These are phyloP conservation scores for Boletus fagicola DNA, from an alignment of 768 basidiomycete species.

Conservation along the genomic window DNA sequence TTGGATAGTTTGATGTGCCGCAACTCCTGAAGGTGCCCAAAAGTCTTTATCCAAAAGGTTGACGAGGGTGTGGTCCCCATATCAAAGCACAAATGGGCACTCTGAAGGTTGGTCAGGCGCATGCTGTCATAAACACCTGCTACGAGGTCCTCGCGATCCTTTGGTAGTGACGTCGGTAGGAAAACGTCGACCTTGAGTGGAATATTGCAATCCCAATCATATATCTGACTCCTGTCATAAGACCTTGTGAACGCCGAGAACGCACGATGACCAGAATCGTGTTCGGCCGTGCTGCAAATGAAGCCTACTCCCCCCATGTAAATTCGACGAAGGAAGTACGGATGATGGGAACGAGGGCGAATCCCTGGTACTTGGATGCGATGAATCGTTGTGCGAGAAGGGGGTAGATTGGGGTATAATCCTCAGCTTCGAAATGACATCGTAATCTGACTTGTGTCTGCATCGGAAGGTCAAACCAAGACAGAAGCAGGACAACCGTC, in stretches of 20 bases:
- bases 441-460: conserved; percentile 19
- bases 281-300: conserved; percentile 15
- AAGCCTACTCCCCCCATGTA: conserved; percentile 13
- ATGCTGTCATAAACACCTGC: conserved; percentile 13
- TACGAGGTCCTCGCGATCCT: conserved; percentile 14
- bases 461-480: conserved; percentile 9
- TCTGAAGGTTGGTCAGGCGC: conserved; percentile 11
- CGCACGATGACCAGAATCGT: conserved; percentile 7
- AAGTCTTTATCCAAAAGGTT: conserved; percentile 17
- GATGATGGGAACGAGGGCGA: conserved; percentile 6
- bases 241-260: conserved; percentile 8
- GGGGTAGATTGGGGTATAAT: conserved; percentile 11
- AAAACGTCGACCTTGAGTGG: conserved; percentile 19
- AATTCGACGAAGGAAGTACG: conserved; percentile 12
- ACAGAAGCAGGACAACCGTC: conserved; percentile 14
- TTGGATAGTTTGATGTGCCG: conserved; percentile 9
- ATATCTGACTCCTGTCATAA: conserved; percentile 5
- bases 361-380: neutral
- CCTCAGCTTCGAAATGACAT: conserved; percentile 9
- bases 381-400: conserved; percentile 19
- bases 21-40: conserved; percentile 18
- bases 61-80: conserved; percentile 4
- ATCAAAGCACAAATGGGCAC: conserved; percentile 14
- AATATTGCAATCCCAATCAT: conserved; percentile 20
- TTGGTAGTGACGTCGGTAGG: conserved; percentile 3